Conservation (phyloP, 345 rosid genomes). For the Populus ilicifolia region DNA sequence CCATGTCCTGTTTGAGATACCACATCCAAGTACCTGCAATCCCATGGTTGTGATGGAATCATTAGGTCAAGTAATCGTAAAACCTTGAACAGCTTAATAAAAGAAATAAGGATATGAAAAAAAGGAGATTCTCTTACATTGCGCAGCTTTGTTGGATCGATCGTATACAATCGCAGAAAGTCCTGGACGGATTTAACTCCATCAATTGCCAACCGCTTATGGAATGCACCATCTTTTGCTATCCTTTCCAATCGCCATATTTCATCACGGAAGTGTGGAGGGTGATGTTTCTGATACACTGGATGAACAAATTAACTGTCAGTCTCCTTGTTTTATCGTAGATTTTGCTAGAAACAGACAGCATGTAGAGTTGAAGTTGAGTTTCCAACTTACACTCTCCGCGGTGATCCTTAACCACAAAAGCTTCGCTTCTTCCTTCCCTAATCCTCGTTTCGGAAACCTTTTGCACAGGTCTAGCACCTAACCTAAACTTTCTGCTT, state of each 20-base stretch:
- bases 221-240: conserved; percentile 53
- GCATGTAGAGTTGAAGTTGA: not conserved
- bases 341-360: not conserved
- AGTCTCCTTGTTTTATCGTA: not conserved
- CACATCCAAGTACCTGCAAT: conserved; percentile 44
- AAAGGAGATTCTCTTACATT: conserved; percentile 35
- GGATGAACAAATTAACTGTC: conserved; percentile 7
- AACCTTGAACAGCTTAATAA: not conserved
- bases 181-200: conserved; percentile 39
- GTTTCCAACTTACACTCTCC: conserved; percentile 63
- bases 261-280: conserved; percentile 54
- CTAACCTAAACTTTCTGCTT: conserved; percentile 67
- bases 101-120: not conserved
- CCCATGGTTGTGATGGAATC: conserved; percentile 1
- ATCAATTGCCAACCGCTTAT: conserved; percentile 28
- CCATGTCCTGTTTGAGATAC: conserved; percentile 49
- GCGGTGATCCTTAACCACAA: conserved; percentile 72
- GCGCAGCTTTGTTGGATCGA: conserved; percentile 25
- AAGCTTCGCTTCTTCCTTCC: conserved; percentile 66
- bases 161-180: conserved; percentile 28
- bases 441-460: conserved; percentile 30
- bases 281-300: conserved; percentile 75
- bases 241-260: conserved; percentile 78
- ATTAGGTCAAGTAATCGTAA: not conserved
- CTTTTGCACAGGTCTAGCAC: conserved; percentile 45